A percentile compares a stretch with the other conserved stretches of the same genome.
These are phyloP conservation scores for Tricholoma furcatifolium DNA, from an alignment of 768 basidiomycete species.

Conservation along the genomic window DNA sequence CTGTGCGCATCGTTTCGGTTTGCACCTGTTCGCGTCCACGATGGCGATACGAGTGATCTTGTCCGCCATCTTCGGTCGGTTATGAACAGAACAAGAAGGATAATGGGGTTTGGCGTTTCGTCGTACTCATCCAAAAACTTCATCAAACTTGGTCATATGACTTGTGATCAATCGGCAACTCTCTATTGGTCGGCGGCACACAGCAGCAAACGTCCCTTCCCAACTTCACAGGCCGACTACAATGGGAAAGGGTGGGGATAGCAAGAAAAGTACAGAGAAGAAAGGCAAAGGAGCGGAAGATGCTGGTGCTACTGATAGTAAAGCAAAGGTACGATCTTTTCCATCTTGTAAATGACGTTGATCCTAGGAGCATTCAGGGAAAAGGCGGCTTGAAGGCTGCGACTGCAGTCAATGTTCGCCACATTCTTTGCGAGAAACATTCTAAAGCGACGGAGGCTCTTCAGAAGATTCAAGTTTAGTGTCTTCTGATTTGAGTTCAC, in stretches of 20 bases:
- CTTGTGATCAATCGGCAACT: conserved; percentile 16
- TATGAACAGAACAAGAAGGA: conserved; percentile 16
- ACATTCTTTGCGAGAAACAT: conserved; percentile 88
- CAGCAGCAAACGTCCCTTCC: background rate
- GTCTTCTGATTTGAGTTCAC: background rate
- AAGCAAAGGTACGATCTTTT: conserved; percentile 34
- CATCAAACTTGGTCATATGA: conserved; percentile 16
- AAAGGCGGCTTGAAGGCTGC: conserved; percentile 73
- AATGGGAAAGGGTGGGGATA: conserved; percentile 35
- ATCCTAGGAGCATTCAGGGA: conserved; percentile 18
- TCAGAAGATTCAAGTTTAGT: conserved; percentile 71
- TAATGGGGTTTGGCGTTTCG: conserved; percentile 2
- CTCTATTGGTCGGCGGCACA: conserved; percentile 6
- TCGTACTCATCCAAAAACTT: conserved; percentile 21
- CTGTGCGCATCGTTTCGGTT: conserved; percentile 95
- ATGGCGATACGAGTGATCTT: conserved; percentile 99
- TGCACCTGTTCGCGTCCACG: conserved; percentile 88
- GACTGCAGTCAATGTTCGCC: conserved; percentile 81
- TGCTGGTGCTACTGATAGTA: conserved; percentile 37
- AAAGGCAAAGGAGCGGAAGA: conserved; percentile 42
- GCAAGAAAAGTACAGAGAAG: conserved; percentile 38
- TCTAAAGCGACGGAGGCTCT: conserved; percentile 77
- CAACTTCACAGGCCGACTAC: background rate
- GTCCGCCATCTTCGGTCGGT: conserved; percentile 63
- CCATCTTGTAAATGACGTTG: conserved; percentile 1